These are phyloP conservation scores for Apiotrichum akiyoshidainum DNA, from an alignment of 1,284 basidiomycete genomes.

Conservation along the genomic window DNA sequence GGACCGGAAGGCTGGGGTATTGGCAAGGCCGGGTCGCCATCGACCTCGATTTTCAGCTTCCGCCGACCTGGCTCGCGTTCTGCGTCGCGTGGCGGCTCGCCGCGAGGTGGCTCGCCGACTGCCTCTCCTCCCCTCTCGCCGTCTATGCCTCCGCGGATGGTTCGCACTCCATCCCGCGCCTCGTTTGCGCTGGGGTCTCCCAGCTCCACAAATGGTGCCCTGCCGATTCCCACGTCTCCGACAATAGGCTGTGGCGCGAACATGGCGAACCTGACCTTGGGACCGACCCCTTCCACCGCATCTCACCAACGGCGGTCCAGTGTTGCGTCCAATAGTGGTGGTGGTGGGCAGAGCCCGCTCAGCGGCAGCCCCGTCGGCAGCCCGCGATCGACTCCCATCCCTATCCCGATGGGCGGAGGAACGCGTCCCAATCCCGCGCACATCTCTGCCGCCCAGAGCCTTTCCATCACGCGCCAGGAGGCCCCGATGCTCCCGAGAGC, in stretches of 20 bases:
- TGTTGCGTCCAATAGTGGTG: not conserved
- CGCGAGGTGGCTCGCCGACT: not conserved
- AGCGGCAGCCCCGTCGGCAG: not conserved
- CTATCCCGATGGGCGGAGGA: not conserved
- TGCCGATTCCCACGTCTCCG: too few species aligned
- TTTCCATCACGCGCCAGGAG: slow-evolving; percentile 6
- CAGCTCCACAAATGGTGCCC: too few species aligned
- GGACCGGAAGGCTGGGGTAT: not conserved
- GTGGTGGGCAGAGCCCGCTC: not conserved
- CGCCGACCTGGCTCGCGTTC: not conserved
- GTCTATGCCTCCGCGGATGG: not conserved
- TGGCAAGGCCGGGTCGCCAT: not conserved
- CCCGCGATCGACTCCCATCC: not conserved
- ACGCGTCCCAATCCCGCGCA: not conserved
- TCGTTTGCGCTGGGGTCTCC: too few species aligned
- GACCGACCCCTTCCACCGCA: too few species aligned
- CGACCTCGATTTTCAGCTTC: slow-evolving; percentile 15
- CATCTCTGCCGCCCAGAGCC: not conserved
- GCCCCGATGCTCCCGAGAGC: not conserved
- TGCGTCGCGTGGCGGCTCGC: not conserved
- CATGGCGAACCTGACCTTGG: too few species aligned
- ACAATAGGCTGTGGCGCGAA: too few species aligned
- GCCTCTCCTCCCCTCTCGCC: not conserved
- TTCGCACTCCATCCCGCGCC: not conserved
- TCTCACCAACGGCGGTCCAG: too few species aligned